Evolutionary conservation across 1,139 yeast genomes (phyloP), one percentile per base, ranked within the genome.

Genomic region (Suhomyces bribrorum): DNA sequence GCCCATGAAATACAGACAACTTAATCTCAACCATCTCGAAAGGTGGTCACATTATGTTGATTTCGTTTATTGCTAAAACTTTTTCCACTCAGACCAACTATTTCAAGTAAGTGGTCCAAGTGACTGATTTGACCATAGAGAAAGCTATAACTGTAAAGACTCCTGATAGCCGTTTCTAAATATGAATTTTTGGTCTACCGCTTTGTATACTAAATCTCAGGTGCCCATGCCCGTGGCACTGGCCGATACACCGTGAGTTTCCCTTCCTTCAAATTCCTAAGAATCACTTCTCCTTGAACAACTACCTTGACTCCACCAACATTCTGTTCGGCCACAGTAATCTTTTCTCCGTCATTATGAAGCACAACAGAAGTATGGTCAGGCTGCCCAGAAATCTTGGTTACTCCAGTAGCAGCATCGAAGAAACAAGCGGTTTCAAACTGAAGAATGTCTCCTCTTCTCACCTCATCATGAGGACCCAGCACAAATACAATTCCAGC

Each of bases 331-430:
- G 77, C 64, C n/a, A 82, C 70, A 11, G 55, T 50, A 8, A 81
- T 45, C 29, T 47, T 53, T 5, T 58, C 66, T 1, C 59, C 61
- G 1, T 48, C 51, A 31, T 63, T 62, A 9, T 55, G 64, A n/a
- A 73, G 52, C 1, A 83, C 83, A 13, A 83, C 72, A 0, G 86
- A 64, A 0, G 90, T 83, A 53, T 83, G 90, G 54, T 83, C 78
- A 2, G 90, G 90, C 7, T 67, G 66, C 0, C 90, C 90, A 2
- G 61, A 72, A 2, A 62, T 62, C 39, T 54, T 57, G 1, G 59
- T 57, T 3, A 47, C 32, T 13, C 65, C 66, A 46, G 34, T 53
- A 34, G 43, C 56, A 31, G 38, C 59, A 54, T 51, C 60, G 51
- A 60, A 61, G 48, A 83, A 79, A 14, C 61, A 58, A 40, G 80